Conservation (phyloP, 2,329 filamentous ascomycete genomes). For the Zymoseptoria brevis region DNA sequence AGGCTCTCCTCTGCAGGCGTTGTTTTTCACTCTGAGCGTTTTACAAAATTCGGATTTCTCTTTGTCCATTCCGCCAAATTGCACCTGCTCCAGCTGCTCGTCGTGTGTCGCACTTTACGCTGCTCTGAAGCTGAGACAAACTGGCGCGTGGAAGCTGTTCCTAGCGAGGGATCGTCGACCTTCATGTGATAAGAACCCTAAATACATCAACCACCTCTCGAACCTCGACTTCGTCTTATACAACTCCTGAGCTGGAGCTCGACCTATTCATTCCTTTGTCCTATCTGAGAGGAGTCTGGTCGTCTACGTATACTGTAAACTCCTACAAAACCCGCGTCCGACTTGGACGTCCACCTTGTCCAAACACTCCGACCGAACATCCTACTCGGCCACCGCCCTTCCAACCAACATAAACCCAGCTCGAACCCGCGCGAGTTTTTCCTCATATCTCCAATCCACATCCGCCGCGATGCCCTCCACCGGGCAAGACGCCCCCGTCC, state of each 20-base stretch:
- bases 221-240: background rate
- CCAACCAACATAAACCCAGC: background rate
- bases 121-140: background rate
- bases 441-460: background rate
- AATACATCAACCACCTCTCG: background rate
- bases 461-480: constrained; percentile 24
- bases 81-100: too few relatives aligned
- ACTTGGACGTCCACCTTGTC: too few relatives aligned
- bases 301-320: too few relatives aligned
- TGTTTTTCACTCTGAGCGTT: too few relatives aligned
- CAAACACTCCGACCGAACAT: too few relatives aligned
- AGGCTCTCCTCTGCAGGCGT: too few relatives aligned
- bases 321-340: too few relatives aligned
- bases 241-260: too few relatives aligned
- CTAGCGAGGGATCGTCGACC: background rate
- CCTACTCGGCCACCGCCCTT: too few relatives aligned
- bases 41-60: too few relatives aligned
- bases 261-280: background rate
- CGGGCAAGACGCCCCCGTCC: constrained; percentile 46
- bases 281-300: background rate
- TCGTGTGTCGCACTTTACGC: too few relatives aligned
- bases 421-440: background rate
- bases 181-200: background rate
- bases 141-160: background rate
- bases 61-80: too few relatives aligned